Conservation (phyloP, 2,329 filamentous ascomycete species). For the Stylonectria norvegica region DNA sequence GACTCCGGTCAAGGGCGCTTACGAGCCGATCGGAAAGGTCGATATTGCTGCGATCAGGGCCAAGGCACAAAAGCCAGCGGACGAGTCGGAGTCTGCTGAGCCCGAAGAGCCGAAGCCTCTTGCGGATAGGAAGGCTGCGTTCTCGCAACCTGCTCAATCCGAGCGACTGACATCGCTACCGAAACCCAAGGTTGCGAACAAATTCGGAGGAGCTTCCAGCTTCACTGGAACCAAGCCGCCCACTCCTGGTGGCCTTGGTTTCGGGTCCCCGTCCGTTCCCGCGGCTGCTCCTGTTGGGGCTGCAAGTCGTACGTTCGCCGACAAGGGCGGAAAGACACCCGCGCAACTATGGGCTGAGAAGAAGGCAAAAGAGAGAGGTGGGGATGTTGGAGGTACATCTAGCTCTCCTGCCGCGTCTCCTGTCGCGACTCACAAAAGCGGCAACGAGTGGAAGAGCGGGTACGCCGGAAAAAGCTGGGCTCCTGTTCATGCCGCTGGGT, state of each 20-base stretch:
- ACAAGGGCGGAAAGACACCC: conserved; percentile 91
- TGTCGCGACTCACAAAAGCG: conserved; percentile 67
- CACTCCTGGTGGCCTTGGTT: conserved; percentile 65
- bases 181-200: conserved; percentile 93
- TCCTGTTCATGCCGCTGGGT: conserved; percentile 66
- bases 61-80: conserved; percentile 65
- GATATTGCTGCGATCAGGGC: conserved; percentile 93
- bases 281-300: conserved; percentile 63
- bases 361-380: conserved; percentile 75
- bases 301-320: conserved; percentile 90
- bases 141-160: conserved; percentile 57
- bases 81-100: conserved; percentile 35
- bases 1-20: conserved; percentile 82
- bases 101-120: conserved; percentile 55
- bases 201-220: conserved; percentile 67
- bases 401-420: conserved; percentile 47
- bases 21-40: conserved; percentile 93
- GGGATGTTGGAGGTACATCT: conserved; percentile 40
- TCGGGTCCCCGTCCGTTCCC: conserved; percentile 56
- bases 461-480: conserved; percentile 90
- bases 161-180: conserved; percentile 83
- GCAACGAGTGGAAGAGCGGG: conserved; percentile 81
- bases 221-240: conserved; percentile 91
- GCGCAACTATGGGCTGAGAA: conserved; percentile 97
- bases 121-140: conserved; percentile 73